These are phyloP conservation scores for Meredithiella fracta DNA, from an alignment of 2,329 filamentous ascomycete species.

Conservation along the genomic window DNA sequence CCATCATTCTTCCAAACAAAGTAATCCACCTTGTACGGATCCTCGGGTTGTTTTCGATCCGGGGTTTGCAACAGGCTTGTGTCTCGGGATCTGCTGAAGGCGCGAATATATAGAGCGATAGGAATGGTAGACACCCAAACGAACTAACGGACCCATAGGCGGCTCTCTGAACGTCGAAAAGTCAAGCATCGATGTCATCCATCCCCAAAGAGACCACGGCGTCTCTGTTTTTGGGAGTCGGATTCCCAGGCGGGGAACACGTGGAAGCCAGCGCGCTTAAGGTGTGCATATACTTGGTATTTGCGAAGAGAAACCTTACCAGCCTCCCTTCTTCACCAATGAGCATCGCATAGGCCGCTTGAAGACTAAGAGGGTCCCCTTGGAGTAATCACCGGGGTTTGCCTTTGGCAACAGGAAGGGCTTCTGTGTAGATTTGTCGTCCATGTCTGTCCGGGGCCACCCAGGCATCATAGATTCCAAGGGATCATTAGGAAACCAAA, in stretches of 20 bases:
- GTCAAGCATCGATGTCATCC: slow-evolving; percentile 34
- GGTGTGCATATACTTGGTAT: slow-evolving; percentile 73
- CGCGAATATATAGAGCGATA: slow-evolving; percentile 60
- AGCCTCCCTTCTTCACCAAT: slow-evolving; percentile 51
- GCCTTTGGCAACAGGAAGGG: slow-evolving; percentile 16
- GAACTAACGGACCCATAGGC: slow-evolving; percentile 38
- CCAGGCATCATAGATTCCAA: slow-evolving; percentile 32
- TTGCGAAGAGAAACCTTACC: slow-evolving; percentile 55
- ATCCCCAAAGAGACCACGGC: slow-evolving; percentile 29
- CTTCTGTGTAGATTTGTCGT: slow-evolving; percentile 17
- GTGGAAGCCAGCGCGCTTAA: slow-evolving; percentile 70
- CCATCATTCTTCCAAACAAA: slow-evolving; percentile 58
- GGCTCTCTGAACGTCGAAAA: slow-evolving; percentile 15
- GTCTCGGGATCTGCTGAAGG: slow-evolving; percentile 54
- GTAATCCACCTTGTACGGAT: slow-evolving; percentile 58
- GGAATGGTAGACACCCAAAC: slow-evolving; percentile 47
- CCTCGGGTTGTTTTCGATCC: slow-evolving; percentile 18
- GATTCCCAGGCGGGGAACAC: slow-evolving; percentile 48
- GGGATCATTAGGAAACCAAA: slow-evolving; percentile 58
- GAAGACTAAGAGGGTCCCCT: slow-evolving; percentile 71
- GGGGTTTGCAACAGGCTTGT: slow-evolving; percentile 33
- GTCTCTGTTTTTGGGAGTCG: slow-evolving; percentile 15
- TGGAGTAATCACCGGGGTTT: slow-evolving; percentile 32
- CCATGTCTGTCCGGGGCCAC: slow-evolving; percentile 13
- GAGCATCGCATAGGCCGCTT: slow-evolving; percentile 76